Evolutionary conservation across 768 basidiomycete genomes (phyloP).

Genomic region (Boletus reticulatus): DNA sequence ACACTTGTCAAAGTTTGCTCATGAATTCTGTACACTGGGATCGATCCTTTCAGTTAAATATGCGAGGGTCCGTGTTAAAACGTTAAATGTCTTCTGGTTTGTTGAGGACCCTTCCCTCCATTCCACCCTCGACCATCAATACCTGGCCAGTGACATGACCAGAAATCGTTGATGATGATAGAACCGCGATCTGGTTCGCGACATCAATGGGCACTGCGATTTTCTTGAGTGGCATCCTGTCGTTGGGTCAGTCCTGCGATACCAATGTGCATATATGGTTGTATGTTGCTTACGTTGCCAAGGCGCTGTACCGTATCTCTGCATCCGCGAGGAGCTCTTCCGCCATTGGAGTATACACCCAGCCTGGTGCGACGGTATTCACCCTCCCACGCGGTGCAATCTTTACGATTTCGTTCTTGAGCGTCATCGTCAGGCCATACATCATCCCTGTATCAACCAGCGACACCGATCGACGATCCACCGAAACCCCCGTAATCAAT

Average conservation of each 20-base stretch:
- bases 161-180: slow-evolving; percentile 60
- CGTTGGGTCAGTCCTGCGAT: background rate
- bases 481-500: too few relatives aligned
- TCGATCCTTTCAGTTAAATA: background rate
- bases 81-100: slow-evolving; percentile 24
- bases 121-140: slow-evolving; percentile 71
- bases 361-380: slow-evolving; percentile 67
- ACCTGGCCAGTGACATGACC: slow-evolving; percentile 75
- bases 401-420: slow-evolving; percentile 82
- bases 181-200: slow-evolving; percentile 59
- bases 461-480: too few relatives aligned
- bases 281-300: slow-evolving; percentile 57
- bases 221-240: slow-evolving; percentile 69
- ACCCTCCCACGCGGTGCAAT: slow-evolving; percentile 71
- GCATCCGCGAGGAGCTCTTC: slow-evolving; percentile 56
- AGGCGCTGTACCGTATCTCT: slow-evolving; percentile 48
- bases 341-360: slow-evolving; percentile 64
- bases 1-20: background rate
- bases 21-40: background rate
- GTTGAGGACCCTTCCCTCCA: slow-evolving; percentile 65
- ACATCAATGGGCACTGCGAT: slow-evolving; percentile 61
- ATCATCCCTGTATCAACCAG: slow-evolving; percentile 51
- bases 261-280: too few relatives aligned
- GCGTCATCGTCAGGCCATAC: slow-evolving; percentile 63
- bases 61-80: background rate